Conservation (phyloP, 805 yeast species). For the Cyberlindnera maritima region DNA sequence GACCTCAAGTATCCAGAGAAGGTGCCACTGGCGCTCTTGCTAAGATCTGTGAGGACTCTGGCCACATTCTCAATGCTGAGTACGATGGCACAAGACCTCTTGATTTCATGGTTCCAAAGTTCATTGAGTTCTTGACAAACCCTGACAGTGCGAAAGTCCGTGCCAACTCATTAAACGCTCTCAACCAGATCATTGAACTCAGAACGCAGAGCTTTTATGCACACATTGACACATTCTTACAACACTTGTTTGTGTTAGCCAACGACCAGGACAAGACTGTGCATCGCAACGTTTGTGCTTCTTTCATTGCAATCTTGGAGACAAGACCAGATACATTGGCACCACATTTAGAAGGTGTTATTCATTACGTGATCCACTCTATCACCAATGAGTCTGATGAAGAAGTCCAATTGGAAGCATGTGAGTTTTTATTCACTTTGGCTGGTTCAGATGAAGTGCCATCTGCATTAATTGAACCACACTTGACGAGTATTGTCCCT, state of each 20-base stretch:
- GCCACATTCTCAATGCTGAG: constrained; percentile 59
- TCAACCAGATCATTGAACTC: constrained; percentile 72
- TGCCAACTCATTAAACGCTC: constrained; percentile 62
- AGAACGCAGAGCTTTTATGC: constrained; percentile 63
- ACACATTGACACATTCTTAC: constrained; percentile 64
- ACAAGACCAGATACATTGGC: constrained; percentile 75
- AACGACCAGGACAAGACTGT: constrained; percentile 55
- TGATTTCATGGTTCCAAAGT: constrained; percentile 61
- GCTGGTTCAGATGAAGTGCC: constrained; percentile 57
- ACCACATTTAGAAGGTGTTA: constrained; percentile 84
- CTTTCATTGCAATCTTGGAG: constrained; percentile 70
- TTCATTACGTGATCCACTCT: constrained; percentile 78
- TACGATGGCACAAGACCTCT: constrained; percentile 67
- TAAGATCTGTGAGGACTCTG: constrained; percentile 89
- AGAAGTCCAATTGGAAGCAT: constrained; percentile 84
- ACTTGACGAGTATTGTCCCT: constrained; percentile 68
- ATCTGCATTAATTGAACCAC: constrained; percentile 49
- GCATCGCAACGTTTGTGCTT: constrained; percentile 70
- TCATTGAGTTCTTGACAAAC: constrained; percentile 47
- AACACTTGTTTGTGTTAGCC: constrained; percentile 68
- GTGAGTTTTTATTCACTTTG: constrained; percentile 82
- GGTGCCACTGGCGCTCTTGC: constrained; percentile 80
- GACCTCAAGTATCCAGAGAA: constrained; percentile 43
- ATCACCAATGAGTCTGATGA: constrained; percentile 57
- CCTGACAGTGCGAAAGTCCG: constrained; percentile 48